phyloP scores from a whole-genome alignment of 257 asterid genomes.

The Dorcoceras hygrometricum region DNA sequence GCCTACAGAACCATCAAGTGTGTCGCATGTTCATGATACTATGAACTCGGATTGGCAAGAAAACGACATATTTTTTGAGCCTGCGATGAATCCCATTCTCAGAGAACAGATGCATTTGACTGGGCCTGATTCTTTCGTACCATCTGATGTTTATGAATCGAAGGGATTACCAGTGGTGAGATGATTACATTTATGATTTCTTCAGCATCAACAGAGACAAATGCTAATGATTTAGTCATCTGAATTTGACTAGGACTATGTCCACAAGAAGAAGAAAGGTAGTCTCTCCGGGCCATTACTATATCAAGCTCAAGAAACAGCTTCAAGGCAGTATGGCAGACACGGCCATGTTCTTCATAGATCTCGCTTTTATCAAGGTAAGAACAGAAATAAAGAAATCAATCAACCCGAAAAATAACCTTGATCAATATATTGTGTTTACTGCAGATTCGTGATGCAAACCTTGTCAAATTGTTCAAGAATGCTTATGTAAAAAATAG shows the following conservation, averaged over 20 bases:
- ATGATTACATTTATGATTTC: neutral
- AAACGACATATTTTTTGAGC: slow-evolving; percentile 28
- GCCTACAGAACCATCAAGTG: slow-evolving; percentile 28
- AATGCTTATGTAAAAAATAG: no score
- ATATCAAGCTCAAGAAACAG: slow-evolving; percentile 33
- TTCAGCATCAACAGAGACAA: neutral
- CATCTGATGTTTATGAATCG: slow-evolving; percentile 37
- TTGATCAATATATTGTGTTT: slow-evolving; percentile 2
- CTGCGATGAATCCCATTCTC: slow-evolving; percentile 28
- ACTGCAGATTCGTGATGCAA: slow-evolving; percentile 30
- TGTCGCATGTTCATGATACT: slow-evolving; percentile 19
- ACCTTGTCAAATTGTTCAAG: neutral
- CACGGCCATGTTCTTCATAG: slow-evolving; percentile 40
- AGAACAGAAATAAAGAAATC: neutral
- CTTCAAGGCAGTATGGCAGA: slow-evolving; percentile 32
- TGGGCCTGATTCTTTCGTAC: slow-evolving; percentile 48
- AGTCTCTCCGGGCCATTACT: slow-evolving; percentile 58
- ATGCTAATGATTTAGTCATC: neutral
- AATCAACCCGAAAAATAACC: neutral
- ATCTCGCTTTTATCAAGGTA: slow-evolving; percentile 73
- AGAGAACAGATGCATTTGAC: slow-evolving; percentile 27
- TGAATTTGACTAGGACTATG: slow-evolving; percentile 1
- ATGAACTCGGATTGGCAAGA: slow-evolving; percentile 39
- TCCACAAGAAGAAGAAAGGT: slow-evolving; percentile 31
- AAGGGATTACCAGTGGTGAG: slow-evolving; percentile 48